Percentiles rank a stretch among this genome's conserved stretches.
Evolutionary conservation across 1,284 basidiomycete species (phyloP).

Genomic region (Anthracocystis panici-leucophaei): DNA sequence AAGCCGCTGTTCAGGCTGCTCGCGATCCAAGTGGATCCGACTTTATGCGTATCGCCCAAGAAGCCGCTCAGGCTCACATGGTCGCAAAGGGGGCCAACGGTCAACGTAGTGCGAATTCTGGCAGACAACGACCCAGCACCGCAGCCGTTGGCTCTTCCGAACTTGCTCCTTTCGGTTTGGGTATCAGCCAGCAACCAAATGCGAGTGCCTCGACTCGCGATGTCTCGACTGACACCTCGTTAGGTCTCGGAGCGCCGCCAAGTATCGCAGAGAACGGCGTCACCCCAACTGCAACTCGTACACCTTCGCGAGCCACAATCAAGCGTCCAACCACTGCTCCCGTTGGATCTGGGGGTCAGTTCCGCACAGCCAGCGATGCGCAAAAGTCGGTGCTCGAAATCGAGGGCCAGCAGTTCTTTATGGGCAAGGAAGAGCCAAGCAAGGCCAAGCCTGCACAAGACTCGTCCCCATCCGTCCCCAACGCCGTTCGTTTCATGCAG

Average conservation of each 20-base stretch:
- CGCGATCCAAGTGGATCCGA: constrained; percentile 34
- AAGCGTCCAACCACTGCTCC: constrained; percentile 47
- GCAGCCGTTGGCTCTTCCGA: constrained; percentile 6
- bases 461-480: constrained; percentile 38
- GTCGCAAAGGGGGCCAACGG: not conserved
- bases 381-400: constrained; percentile 38
- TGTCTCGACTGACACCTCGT: constrained; percentile 4
- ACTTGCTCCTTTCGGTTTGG: constrained; percentile 6
- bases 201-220: constrained; percentile 25
- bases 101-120: not conserved
- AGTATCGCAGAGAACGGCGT: not conserved
- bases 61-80: constrained; percentile 30
- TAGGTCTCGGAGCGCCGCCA: constrained; percentile 5
- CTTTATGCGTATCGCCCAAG: constrained; percentile 31
- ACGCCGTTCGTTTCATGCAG: constrained; percentile 44
- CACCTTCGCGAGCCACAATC: constrained; percentile 42
- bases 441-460: constrained; percentile 16
- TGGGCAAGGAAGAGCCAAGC: constrained; percentile 26
- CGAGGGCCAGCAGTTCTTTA: constrained; percentile 44
- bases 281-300: constrained; percentile 9
- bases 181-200: constrained; percentile 6
- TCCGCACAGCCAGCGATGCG: constrained; percentile 17
- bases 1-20: constrained; percentile 8
- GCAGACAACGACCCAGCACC: constrained; percentile 22
- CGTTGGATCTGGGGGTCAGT: constrained; percentile 28